Conservation (phyloP, 2,329 filamentous ascomycete species). For the Colletotrichum eleusines region DNA sequence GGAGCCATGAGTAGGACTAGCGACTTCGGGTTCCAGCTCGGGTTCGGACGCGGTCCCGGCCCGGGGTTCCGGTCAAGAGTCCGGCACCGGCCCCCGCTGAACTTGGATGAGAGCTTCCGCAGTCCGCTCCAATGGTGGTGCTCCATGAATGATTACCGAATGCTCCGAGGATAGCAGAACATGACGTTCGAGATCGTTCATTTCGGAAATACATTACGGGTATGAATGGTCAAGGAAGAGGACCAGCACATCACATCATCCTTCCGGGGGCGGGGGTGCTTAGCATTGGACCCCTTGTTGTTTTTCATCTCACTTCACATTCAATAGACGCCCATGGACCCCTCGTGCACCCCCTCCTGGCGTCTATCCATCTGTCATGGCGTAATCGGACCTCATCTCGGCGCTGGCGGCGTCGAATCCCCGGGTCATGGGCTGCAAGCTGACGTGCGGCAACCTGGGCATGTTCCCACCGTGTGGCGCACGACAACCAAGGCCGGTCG, state of each 20-base stretch:
- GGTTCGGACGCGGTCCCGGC: slow-evolving; percentile 33
- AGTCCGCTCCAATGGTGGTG: slow-evolving; percentile 15
- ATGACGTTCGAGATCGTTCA: background rate
- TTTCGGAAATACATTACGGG: background rate
- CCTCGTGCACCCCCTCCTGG: slow-evolving; percentile 45
- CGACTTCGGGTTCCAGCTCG: slow-evolving; percentile 26
- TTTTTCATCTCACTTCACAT: background rate
- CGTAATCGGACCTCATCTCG: slow-evolving; percentile 70
- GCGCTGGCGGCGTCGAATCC: slow-evolving; percentile 60
- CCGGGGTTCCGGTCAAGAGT: slow-evolving; percentile 10
- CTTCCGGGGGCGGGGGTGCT: no score
- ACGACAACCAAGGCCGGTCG: no score
- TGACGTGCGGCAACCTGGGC: slow-evolving; percentile 76
- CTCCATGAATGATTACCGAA: slow-evolving; percentile 19
- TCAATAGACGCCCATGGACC: slow-evolving; percentile 15
- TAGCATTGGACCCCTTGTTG: background rate
- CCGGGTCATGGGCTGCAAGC: slow-evolving; percentile 74
- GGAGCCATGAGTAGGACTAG: background rate
- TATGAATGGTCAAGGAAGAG: slow-evolving; percentile 22
- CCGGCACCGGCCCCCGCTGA: slow-evolving; percentile 33
- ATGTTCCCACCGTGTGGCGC: no score
- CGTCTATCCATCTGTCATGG: slow-evolving; percentile 60
- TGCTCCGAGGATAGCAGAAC: slow-evolving; percentile 23
- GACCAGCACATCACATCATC: background rate
- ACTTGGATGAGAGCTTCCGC: slow-evolving; percentile 24